Evolutionary conservation across 495 filamentous ascomycete genomes (phyloP).

Genomic region (Talaromyces stipitatus): DNA sequence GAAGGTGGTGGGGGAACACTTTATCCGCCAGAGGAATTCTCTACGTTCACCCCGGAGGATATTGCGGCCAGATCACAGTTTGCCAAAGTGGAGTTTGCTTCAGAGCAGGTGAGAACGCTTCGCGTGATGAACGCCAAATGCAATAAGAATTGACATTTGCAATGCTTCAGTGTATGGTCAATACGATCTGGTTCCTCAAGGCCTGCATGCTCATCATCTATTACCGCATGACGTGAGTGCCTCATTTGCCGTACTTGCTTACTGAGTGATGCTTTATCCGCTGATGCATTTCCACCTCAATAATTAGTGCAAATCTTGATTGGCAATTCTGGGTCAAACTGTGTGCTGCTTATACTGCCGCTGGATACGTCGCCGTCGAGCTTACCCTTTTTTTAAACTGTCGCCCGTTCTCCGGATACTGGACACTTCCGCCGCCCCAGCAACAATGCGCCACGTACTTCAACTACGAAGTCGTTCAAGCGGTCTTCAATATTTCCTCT

Average conservation of each 20-base stretch:
- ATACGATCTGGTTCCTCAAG: conserved; percentile 41
- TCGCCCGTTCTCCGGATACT: conserved; percentile 30
- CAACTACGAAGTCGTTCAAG: conserved; percentile 38
- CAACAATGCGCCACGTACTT: conserved; percentile 41
- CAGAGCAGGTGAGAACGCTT: conserved; percentile 28
- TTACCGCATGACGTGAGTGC: conserved; percentile 26
- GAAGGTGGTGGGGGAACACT: conserved; percentile 39
- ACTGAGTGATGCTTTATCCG: not conserved
- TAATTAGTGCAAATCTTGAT: conserved; percentile 14
- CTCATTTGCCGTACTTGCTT: not conserved
- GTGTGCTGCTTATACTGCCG: conserved; percentile 21
- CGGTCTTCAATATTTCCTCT: conserved; percentile 41
- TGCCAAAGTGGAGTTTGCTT: conserved; percentile 36
- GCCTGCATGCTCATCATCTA: conserved; percentile 47
- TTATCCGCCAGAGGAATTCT: conserved; percentile 25
- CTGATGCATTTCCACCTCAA: not conserved
- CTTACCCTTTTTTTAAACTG: conserved; percentile 32
- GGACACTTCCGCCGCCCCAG: conserved; percentile 32
- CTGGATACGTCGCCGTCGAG: conserved; percentile 26
- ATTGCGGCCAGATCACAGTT: conserved; percentile 34
- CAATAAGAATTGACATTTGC: not conserved
- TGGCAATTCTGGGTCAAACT: conserved; percentile 22
- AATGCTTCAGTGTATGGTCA: conserved; percentile 31
- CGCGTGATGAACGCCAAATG: not conserved
- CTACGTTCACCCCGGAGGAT: conserved; percentile 25